phyloP scores from a whole-genome alignment of 2,329 filamentous ascomycete genomes.

The Chrysosporium keratinophilum region DNA sequence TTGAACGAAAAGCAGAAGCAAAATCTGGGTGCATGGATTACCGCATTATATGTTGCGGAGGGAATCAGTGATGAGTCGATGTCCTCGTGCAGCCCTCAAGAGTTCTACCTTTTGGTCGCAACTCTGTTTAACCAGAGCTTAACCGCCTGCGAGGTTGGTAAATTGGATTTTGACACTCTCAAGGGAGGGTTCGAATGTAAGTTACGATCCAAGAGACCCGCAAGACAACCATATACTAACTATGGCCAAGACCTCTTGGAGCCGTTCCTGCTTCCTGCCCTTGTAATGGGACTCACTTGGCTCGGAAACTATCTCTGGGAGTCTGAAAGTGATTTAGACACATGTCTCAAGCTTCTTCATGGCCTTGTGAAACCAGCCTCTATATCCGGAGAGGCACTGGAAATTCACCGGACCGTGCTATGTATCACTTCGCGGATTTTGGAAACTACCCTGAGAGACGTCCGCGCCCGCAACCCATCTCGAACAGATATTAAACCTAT shows the following conservation, averaged over 20 bases:
- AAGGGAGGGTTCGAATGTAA: slow-evolving; percentile 54
- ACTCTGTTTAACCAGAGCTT: slow-evolving; percentile 54
- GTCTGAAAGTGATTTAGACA: slow-evolving; percentile 39
- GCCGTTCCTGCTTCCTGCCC: slow-evolving; percentile 52
- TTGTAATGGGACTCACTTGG: slow-evolving; percentile 51
- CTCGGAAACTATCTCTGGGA: slow-evolving; percentile 48
- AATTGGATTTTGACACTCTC: slow-evolving; percentile 47
- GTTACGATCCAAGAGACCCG: slow-evolving; percentile 17
- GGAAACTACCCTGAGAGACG: slow-evolving; percentile 42
- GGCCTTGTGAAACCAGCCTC: slow-evolving; percentile 48
- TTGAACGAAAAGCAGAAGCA: slow-evolving; percentile 47
- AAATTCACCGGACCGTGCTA: slow-evolving; percentile 51
- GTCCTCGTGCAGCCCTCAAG: slow-evolving; percentile 53
- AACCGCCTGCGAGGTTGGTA: slow-evolving; percentile 46
- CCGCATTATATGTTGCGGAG: slow-evolving; percentile 52
- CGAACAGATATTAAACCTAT: slow-evolving; percentile 45
- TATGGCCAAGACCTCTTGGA: slow-evolving; percentile 46
- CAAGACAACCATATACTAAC: slow-evolving; percentile 10
- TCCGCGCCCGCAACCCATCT: slow-evolving; percentile 40
- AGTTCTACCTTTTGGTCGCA: slow-evolving; percentile 53
- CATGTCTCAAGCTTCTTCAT: slow-evolving; percentile 46
- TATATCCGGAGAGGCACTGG: slow-evolving; percentile 49
- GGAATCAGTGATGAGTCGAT: slow-evolving; percentile 55
- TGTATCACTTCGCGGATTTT: slow-evolving; percentile 45
- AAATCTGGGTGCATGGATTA: slow-evolving; percentile 51